Percentiles rank a stretch among this genome's conserved stretches.
These are phyloP conservation scores for Begonia peltatifolia DNA, from an alignment of 306 rosid genomes.

Conservation along the genomic window DNA sequence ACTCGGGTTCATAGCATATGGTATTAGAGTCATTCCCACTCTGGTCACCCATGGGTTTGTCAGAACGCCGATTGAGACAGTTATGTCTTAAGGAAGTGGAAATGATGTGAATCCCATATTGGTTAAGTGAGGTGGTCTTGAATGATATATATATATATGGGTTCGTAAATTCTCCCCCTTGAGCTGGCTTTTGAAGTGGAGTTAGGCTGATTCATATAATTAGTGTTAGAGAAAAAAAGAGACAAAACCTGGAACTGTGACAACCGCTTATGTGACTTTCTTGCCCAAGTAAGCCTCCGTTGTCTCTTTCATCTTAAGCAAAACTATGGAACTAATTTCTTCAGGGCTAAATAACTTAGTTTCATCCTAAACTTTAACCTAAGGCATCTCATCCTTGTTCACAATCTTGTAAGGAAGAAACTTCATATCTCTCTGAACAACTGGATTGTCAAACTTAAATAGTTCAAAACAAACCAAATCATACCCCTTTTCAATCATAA, in stretches of 20 bases:
- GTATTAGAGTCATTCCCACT: no score
- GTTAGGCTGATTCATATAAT: no score
- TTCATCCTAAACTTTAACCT: slow-evolving; percentile 12
- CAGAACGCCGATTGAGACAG: no score
- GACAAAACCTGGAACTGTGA: slow-evolving; percentile 17
- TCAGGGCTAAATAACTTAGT: slow-evolving; percentile 11
- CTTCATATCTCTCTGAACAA: slow-evolving; percentile 7
- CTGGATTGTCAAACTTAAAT: slow-evolving; percentile 6
- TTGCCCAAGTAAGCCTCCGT: slow-evolving; percentile 12
- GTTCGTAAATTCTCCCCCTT: no score
- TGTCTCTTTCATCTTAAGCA: slow-evolving; percentile 20
- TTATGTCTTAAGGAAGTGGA: no score
- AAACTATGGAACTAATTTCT: slow-evolving; percentile 13
- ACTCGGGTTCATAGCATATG: no score
- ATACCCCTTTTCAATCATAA: no score
- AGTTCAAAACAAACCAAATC: not conserved
- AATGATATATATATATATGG: no score
- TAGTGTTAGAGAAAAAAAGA: no score
- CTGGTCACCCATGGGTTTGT: no score
- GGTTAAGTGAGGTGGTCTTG: no score
- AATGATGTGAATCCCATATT: no score
- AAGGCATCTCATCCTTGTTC: slow-evolving; percentile 18
- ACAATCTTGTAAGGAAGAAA: slow-evolving; percentile 12
- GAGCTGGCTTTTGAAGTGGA: not conserved
- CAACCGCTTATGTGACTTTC: slow-evolving; percentile 11